Conservation (phyloP, 108 stramenopile genomes). For the Pseudonitzschia multiseries region DNA sequence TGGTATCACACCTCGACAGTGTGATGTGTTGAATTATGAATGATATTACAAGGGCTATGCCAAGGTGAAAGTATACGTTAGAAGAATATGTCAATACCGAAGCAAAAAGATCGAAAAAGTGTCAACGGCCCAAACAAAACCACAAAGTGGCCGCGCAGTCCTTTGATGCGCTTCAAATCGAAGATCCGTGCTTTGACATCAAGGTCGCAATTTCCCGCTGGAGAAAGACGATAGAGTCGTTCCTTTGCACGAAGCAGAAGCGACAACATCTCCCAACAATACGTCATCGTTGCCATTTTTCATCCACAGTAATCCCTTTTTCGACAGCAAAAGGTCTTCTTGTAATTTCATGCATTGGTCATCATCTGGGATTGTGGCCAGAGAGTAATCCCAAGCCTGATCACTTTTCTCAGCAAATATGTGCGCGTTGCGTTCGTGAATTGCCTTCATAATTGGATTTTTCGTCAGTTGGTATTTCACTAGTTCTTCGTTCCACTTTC, state of each 20-base stretch:
- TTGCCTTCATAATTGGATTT: conserved; percentile 41
- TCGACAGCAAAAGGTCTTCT: conserved; percentile 34
- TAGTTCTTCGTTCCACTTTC: conserved; percentile 18
- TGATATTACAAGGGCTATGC: too few species aligned
- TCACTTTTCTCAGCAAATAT: conserved; percentile 23
- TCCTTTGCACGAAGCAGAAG: neutral
- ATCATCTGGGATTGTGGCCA: conserved; percentile 33
- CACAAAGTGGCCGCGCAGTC: too few species aligned
- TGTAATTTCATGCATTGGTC: conserved; percentile 28
- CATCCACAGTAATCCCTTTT: conserved; percentile 38
- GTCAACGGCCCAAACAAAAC: too few species aligned
- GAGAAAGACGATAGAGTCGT: conserved; percentile 3
- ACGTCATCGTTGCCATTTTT: conserved; percentile 18
- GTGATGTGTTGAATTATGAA: too few species aligned
- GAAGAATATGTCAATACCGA: too few species aligned
- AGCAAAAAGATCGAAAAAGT: too few species aligned
- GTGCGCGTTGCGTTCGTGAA: conserved; percentile 35
- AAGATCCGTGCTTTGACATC: neutral
- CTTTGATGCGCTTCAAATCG: too few species aligned
- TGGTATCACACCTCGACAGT: too few species aligned
- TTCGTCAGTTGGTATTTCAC: conserved; percentile 24
- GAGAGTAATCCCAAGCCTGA: neutral
- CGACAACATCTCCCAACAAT: conserved; percentile 18
- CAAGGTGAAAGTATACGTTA: too few species aligned
- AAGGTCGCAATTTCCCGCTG: conserved; percentile 8